Conservation (phyloP, 345 rosid genomes). For the Salix viminalis region DNA sequence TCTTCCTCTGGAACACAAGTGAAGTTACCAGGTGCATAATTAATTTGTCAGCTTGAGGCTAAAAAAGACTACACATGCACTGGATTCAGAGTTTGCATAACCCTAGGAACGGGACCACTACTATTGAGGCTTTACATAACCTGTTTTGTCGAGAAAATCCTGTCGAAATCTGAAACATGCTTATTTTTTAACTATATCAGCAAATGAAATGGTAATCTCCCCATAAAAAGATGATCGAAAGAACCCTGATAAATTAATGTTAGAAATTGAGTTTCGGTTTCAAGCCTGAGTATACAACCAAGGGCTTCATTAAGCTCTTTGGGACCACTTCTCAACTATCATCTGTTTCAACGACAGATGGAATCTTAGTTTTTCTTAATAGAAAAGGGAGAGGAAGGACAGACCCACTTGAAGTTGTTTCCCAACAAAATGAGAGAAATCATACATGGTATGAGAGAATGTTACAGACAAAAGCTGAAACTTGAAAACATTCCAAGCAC, state of each 20-base stretch:
- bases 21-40: constrained; percentile 6
- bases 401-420: constrained; percentile 35
- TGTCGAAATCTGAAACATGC: constrained; percentile 59
- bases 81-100: constrained; percentile 39
- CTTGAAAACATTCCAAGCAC: constrained; percentile 26
- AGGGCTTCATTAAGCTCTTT: constrained; percentile 23
- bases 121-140: constrained; percentile 48
- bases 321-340: constrained; percentile 84
- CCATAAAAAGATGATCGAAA: constrained; percentile 26
- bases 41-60: constrained; percentile 26
- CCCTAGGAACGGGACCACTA: constrained; percentile 66
- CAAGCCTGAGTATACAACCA: constrained; percentile 26
- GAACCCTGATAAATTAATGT: constrained; percentile 16
- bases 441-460: constrained; percentile 15
- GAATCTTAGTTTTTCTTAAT: constrained; percentile 11
- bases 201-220: constrained; percentile 30
- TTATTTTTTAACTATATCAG: constrained; percentile 22
- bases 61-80: constrained; percentile 23
- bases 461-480: constrained; percentile 39
- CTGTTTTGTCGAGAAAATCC: constrained; percentile 50
- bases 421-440: constrained; percentile 20
- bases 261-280: constrained; percentile 27
- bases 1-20: background rate
- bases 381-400: constrained; percentile 12
- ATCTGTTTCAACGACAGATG: constrained; percentile 23